Percentiles rank a stretch among this genome's conserved stretches.
Conservation (phyloP, 2,329 filamentous ascomycete species). For the Phaeosphaeriaceae sp. region DNA sequence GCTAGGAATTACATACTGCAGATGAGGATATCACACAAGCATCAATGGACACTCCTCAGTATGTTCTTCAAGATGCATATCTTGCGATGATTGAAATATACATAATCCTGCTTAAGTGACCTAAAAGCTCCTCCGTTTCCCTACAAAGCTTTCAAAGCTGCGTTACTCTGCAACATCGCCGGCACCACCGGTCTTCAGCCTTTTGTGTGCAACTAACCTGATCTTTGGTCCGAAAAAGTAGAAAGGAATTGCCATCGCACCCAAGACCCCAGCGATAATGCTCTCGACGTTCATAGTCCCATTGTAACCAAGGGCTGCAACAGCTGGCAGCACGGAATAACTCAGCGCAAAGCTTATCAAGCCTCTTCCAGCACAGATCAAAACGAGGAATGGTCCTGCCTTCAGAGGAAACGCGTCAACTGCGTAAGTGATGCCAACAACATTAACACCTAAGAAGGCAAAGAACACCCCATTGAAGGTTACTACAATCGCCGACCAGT, state of each 20-base stretch:
- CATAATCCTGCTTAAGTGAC: too few species aligned
- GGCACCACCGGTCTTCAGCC: neutral
- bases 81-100: too few species aligned
- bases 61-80: too few species aligned
- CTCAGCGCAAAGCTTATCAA: constrained; percentile 17
- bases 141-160: too few species aligned
- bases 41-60: too few species aligned
- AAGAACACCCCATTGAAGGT: constrained; percentile 17
- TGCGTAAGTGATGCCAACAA: constrained; percentile 15
- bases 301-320: constrained; percentile 10
- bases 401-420: constrained; percentile 17
- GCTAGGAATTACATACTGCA: too few species aligned
- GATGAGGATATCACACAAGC: too few species aligned
- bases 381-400: constrained; percentile 16
- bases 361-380: constrained; percentile 16
- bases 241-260: constrained; percentile 5
- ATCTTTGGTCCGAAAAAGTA: constrained; percentile 15
- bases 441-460: constrained; percentile 13
- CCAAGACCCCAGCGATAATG: constrained; percentile 13
- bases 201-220: neutral
- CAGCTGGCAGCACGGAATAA: constrained; percentile 13
- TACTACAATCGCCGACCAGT: constrained; percentile 16
- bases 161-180: neutral
- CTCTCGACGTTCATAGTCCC: constrained; percentile 17
- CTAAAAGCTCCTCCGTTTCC: too few species aligned